Base-by-base conservation (phyloP, 441 rosid species). In the Euphorbia schlechtendalii region DNA sequence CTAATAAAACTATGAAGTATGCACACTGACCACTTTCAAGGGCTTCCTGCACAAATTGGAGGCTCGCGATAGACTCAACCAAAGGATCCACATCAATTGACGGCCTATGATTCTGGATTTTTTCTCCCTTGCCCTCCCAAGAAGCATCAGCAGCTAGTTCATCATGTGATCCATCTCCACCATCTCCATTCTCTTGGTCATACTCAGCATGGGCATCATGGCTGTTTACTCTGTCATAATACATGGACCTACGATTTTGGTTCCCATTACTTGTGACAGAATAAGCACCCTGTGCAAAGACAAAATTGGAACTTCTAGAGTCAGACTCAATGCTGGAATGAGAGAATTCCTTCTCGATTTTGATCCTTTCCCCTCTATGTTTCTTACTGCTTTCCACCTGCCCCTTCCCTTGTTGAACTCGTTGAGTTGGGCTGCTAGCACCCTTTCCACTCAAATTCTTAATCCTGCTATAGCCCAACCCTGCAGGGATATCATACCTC, bases 311-410 rank as follows among this genome's bases (percentile, higher is more conserved):
- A 89, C 90, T 86, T 87, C 87, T 83, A 18, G 88, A 90, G 82
- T 90, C 95, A 71, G 96, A 90, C 76, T 81, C 87, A 77, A 85
- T 65, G 74, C 95, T 85, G 81, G 93, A 90, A 82, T 71, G 85
- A 85, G 91, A 88, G 84, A 84, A 84, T 72, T 83, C 86, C 76
- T 86, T 84, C 80, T 88, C 77, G 52, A 88, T 83, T 81, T 84
- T 84, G 86, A 82, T 75, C 89, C 74, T 82, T 76, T 86, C 96
- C 73, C 85, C 96, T 84, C 89, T 88, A 53, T 64, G 74, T 79
- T 88, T 90, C 80, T 84, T 88, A 77, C 83, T 77, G 59, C 75
- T 78, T 64, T 85, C 96, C 51, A 71, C 64, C 56, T 41, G 63
- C 73, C 54, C 76, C 74, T 82, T 87, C 73, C 85, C 82, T 55